phyloP scores from a whole-genome alignment of 768 basidiomycete genomes.

The Russula dissimulans region DNA sequence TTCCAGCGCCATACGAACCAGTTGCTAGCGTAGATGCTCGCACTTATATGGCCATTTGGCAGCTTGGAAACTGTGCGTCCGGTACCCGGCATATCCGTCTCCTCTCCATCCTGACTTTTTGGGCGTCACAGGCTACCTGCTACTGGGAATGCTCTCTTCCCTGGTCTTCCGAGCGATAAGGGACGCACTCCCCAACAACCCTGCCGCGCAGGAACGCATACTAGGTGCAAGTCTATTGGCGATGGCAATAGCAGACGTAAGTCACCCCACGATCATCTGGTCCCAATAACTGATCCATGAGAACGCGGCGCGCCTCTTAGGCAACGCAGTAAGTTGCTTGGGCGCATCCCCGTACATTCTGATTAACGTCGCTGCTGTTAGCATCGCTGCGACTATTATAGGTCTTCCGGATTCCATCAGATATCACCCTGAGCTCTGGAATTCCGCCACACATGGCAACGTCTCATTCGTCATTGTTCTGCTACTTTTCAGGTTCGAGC shows the following conservation, averaged over 20 bases:
- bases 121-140: slow-evolving; percentile 41
- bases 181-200: slow-evolving; percentile 48
- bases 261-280: slow-evolving; percentile 22
- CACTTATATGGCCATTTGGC: slow-evolving; percentile 55
- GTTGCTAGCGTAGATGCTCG: slow-evolving; percentile 37
- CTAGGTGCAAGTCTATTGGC: slow-evolving; percentile 53
- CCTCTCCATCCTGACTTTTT: not conserved
- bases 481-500: slow-evolving; percentile 44
- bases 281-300: not conserved
- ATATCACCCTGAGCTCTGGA: slow-evolving; percentile 48
- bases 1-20: slow-evolving; percentile 36
- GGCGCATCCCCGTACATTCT: not conserved
- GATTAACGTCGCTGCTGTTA: slow-evolving; percentile 21
- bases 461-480: slow-evolving; percentile 54
- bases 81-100: not conserved
- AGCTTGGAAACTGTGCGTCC: slow-evolving; percentile 53
- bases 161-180: slow-evolving; percentile 59
- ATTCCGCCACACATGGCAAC: slow-evolving; percentile 68
- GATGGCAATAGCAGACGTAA: slow-evolving; percentile 62
- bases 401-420: slow-evolving; percentile 49
- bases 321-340: slow-evolving; percentile 45
- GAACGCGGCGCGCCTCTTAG: slow-evolving; percentile 27
- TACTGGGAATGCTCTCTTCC: slow-evolving; percentile 55
- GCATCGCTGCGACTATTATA: slow-evolving; percentile 47
- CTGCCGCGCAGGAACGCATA: slow-evolving; percentile 57